These are phyloP conservation scores for Pichia sp. DNA, from an alignment of 1,139 yeast species.

Conservation along the genomic window DNA sequence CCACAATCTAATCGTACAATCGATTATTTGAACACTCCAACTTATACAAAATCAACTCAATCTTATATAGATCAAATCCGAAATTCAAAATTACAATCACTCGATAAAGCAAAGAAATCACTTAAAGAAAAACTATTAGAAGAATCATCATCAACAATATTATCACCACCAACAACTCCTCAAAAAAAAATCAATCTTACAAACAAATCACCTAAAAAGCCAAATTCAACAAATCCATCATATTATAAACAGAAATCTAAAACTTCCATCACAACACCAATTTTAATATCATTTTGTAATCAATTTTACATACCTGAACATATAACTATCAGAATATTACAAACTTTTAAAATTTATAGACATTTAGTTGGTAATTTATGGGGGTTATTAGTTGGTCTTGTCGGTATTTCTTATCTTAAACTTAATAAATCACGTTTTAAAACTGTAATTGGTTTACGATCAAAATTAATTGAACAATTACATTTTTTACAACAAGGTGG, in stretches of 20 bases:
- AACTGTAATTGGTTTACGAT: slow-evolving; percentile 41
- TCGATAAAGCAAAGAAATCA: slow-evolving; percentile 5
- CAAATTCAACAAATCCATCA: slow-evolving; percentile 6
- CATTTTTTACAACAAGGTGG: slow-evolving; percentile 50
- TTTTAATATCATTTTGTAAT: slow-evolving; percentile 53
- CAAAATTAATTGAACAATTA: slow-evolving; percentile 42
- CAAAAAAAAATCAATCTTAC: not conserved
- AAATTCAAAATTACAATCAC: slow-evolving; percentile 1
- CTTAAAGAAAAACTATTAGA: not conserved
- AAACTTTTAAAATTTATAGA: slow-evolving; percentile 43
- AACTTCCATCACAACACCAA: slow-evolving; percentile 35
- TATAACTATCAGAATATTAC: slow-evolving; percentile 43
- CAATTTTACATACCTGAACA: slow-evolving; percentile 53
- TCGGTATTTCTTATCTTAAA: slow-evolving; percentile 50
- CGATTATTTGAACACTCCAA: slow-evolving; percentile 3
- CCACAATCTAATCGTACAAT: slow-evolving; percentile 11
- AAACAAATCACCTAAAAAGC: too few species aligned
- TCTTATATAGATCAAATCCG: slow-evolving; percentile 10
- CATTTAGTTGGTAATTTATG: slow-evolving; percentile 56
- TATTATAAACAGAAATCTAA: slow-evolving; percentile 9
- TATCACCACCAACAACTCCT: slow-evolving; percentile 7
- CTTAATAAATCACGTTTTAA: slow-evolving; percentile 43
- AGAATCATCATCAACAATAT: not conserved
- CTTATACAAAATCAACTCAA: slow-evolving; percentile 3
- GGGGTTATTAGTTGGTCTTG: slow-evolving; percentile 61